Base-by-base conservation (phyloP, 331 rosid genomes). In the Pyrus hybrid region DNA sequence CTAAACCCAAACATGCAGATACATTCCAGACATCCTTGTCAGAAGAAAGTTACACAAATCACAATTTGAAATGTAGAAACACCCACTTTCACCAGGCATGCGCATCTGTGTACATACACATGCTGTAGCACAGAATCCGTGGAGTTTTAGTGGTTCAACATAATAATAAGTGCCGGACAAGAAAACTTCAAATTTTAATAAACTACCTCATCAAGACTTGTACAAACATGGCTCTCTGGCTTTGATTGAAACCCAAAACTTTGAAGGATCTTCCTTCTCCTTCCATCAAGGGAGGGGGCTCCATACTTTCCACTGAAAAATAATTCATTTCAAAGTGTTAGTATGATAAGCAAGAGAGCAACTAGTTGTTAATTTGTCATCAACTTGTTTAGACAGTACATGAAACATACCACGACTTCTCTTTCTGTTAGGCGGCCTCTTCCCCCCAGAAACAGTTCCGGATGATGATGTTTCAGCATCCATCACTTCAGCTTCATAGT, bases 231-330 rank as follows among this genome's bases (percentile, higher is more conserved):
- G 96, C 93, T 86, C 99, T 92, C 86, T 95, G 99, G 69, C 85
- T 95, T 77, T 89, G 97, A 84, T 95, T 95, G 82, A 95, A 95
- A 77, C 99, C 99, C 76, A 95, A 93, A 62, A 95, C 97, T 81
- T 94, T 90, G 82, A 95, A 95, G 23, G 97, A 85, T 84, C 82
- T 90, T 71, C 97, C 99, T 88, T 95, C 99, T 53, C 99, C 99
- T 86, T 95, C 97, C 99, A 95, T 95, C 80, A 95, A 82, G 64
- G 99, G 99, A 84, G 79, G 90, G 20, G 92, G 97, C 75, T 92
- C 99, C 25, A 82, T 29, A 80, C 88, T 89, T 83, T 95, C 99
- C 56, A 86, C 99, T 92, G 93, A 53, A 70, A 76, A 71, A 65
- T 30, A 66, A 73, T 70, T 71, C 67, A 41, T 61, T 73, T 63